Percentiles rank a stretch among this genome's conserved stretches.
Evolutionary conservation across 495 filamentous ascomycete species (phyloP).

Genomic region (Podospora australis): DNA sequence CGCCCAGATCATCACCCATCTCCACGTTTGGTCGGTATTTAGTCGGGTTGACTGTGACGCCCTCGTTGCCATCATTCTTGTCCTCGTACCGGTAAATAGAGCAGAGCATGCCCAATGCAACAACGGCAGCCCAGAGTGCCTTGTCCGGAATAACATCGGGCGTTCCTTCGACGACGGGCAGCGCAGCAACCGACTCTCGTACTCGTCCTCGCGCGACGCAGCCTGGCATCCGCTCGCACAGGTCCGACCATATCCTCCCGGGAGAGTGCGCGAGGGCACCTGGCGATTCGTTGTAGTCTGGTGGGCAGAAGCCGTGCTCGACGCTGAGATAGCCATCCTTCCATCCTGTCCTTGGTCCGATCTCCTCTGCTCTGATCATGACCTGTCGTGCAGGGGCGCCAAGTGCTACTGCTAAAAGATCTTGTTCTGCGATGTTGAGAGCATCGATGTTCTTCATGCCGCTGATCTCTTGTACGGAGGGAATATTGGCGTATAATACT

Average conservation of each 20-base stretch:
- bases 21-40: slow-evolving; percentile 35
- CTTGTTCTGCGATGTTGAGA: slow-evolving; percentile 38
- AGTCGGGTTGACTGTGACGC: slow-evolving; percentile 31
- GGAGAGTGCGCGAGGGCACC: slow-evolving; percentile 42
- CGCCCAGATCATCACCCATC: slow-evolving; percentile 43
- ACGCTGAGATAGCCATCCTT: slow-evolving; percentile 47
- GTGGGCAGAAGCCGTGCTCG: slow-evolving; percentile 45
- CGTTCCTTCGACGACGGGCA: slow-evolving; percentile 41
- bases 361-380: slow-evolving; percentile 45
- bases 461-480: slow-evolving; percentile 25
- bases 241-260: slow-evolving; percentile 47
- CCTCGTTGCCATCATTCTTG: slow-evolving; percentile 46
- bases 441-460: slow-evolving; percentile 34
- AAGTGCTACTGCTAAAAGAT: slow-evolving; percentile 44
- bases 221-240: slow-evolving; percentile 49
- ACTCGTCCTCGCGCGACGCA: slow-evolving; percentile 44
- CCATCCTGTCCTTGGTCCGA: slow-evolving; percentile 45
- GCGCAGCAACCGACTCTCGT: slow-evolving; percentile 40
- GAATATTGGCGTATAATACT: slow-evolving; percentile 29
- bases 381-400: slow-evolving; percentile 48
- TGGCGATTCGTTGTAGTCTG: slow-evolving; percentile 42
- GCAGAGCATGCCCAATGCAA: slow-evolving; percentile 45
- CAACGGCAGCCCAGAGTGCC: slow-evolving; percentile 47
- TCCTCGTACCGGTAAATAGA: slow-evolving; percentile 47
- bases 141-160: slow-evolving; percentile 44